A percentile compares a stretch with the other conserved stretches of the same genome.
Conservation (phyloP, 306 rosid genomes). For the Cicer cuneatum region DNA sequence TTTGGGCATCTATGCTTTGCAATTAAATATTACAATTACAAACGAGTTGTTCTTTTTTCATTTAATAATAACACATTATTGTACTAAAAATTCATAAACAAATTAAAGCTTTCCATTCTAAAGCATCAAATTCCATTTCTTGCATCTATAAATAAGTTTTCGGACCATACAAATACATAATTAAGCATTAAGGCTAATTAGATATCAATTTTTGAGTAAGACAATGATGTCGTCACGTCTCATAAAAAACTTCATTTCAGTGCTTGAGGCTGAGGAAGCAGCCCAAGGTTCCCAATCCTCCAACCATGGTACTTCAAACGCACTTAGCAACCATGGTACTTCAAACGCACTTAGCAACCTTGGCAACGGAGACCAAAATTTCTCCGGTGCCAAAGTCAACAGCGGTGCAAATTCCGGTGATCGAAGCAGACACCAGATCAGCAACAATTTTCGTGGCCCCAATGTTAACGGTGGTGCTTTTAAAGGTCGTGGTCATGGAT, state of each 20-base stretch:
- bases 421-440: neutral
- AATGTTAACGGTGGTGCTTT: neutral
- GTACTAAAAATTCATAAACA: too few species aligned
- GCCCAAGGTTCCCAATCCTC: neutral
- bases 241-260: neutral
- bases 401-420: constrained; percentile 8
- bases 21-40: too few species aligned
- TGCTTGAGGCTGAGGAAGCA: constrained; percentile 22
- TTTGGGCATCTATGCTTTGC: too few species aligned
- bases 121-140: neutral
- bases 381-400: neutral
- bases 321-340: neutral
- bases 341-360: neutral
- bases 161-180: neutral
- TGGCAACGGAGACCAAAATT: neutral
- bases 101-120: too few species aligned
- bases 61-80: too few species aligned
- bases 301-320: neutral
- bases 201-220: neutral
- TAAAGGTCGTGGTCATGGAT: constrained; percentile 31
- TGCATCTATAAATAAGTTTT: neutral
- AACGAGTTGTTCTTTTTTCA: too few species aligned
- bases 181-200: neutral
- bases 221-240: neutral
- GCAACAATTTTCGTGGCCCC: neutral